Conservation (phyloP, 306 rosid species). For the Sesbania bispinosa region DNA sequence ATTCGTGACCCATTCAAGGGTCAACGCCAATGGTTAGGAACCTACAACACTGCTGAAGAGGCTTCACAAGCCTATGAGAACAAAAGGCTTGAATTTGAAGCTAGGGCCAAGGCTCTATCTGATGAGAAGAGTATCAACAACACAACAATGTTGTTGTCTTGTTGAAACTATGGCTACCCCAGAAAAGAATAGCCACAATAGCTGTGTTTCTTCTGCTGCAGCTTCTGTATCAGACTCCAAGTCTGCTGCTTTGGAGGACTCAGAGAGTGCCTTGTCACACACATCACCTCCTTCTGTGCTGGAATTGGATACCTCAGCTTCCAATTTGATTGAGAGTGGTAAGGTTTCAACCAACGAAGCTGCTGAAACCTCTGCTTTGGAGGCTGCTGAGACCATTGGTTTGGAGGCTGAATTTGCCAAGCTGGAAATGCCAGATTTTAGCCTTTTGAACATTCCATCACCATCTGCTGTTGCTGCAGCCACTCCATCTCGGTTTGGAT, state of each 20-base stretch:
- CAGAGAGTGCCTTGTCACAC: conserved; percentile 36
- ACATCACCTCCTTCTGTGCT: conserved; percentile 51
- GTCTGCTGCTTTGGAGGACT: conserved; percentile 31
- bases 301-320: conserved; percentile 48
- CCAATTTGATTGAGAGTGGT: conserved; percentile 16
- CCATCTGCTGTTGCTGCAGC: too few relatives aligned
- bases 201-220: conserved; percentile 11
- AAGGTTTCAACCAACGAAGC: conserved; percentile 2
- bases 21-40: conserved; percentile 68
- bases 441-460: too few relatives aligned
- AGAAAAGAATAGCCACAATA: neutral
- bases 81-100: conserved; percentile 44
- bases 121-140: conserved; percentile 20
- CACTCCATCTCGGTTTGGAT: too few relatives aligned
- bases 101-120: conserved; percentile 29
- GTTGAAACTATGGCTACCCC: conserved; percentile 4
- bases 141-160: neutral
- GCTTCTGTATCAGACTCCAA: conserved; percentile 17
- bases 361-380: too few relatives aligned
- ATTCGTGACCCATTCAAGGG: conserved; percentile 69
- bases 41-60: conserved; percentile 63
- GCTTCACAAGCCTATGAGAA: conserved; percentile 64
- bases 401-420: too few relatives aligned
- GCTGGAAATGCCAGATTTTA: too few relatives aligned
- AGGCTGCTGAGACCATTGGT: too few relatives aligned